phyloP scores from a whole-genome alignment of 73 alveolate genomes.

The Durusdinium trenchii region DNA sequence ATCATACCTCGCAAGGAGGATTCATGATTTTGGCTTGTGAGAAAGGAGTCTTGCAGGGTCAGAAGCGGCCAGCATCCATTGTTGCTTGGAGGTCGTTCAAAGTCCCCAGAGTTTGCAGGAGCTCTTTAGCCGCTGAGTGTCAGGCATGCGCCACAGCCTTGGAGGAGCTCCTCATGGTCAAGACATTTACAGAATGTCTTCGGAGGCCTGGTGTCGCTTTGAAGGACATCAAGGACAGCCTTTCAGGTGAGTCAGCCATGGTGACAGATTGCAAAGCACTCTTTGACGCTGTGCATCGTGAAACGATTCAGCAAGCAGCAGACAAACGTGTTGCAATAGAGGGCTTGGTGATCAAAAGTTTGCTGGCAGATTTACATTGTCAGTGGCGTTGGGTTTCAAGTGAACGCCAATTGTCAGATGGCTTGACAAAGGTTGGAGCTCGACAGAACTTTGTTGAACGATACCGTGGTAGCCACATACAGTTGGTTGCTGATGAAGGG shows the following conservation, averaged over 20 bases:
- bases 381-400: not conserved
- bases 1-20: not conserved
- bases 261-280: not conserved
- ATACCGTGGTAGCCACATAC: not conserved
- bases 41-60: not conserved
- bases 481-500: not conserved
- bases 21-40: not conserved
- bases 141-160: slow-evolving; percentile 5
- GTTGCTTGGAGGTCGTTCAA: not conserved
- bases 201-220: not conserved
- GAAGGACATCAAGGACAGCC: not conserved
- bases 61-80: not conserved
- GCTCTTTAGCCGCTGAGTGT: not conserved
- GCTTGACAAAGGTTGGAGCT: slow-evolving; percentile 23
- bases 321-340: slow-evolving; percentile 28
- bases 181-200: not conserved
- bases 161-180: slow-evolving; percentile 11
- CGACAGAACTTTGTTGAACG: not conserved
- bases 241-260: not conserved
- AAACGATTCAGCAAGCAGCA: not conserved
- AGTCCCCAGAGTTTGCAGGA: not conserved
- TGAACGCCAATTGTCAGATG: not conserved
- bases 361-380: not conserved
- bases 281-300: not conserved
- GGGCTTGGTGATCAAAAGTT: not conserved